Percentiles rank a stretch among this genome's conserved stretches.
Conservation (phyloP, 805 yeast species). For the Teunomyces pallodes region DNA sequence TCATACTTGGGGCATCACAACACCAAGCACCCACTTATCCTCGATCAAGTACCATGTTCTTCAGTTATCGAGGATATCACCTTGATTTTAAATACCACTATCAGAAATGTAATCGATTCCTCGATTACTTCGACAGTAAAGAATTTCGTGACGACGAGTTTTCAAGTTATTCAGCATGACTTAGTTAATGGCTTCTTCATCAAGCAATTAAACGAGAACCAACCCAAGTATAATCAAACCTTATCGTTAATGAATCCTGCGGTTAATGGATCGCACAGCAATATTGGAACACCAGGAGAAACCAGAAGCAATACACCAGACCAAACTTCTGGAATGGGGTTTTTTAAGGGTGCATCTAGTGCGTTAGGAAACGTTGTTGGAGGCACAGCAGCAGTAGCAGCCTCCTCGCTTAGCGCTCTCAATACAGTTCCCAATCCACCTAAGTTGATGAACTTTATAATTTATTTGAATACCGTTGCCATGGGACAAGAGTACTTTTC, state of each 20-base stretch:
- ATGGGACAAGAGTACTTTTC: constrained; percentile 57
- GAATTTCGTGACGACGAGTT: constrained; percentile 52
- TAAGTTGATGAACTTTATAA: constrained; percentile 56
- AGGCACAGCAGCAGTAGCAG: constrained; percentile 22
- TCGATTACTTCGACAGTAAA: constrained; percentile 62
- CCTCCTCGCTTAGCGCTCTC: constrained; percentile 11
- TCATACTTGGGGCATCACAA: background rate
- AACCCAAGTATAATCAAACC: constrained; percentile 38
- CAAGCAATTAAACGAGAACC: constrained; percentile 35
- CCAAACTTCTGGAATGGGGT: constrained; percentile 22
- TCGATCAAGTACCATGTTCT: constrained; percentile 65
- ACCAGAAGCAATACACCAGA: constrained; percentile 32
- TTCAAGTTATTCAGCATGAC: constrained; percentile 61
- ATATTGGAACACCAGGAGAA: constrained; percentile 18
- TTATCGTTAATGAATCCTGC: constrained; percentile 18
- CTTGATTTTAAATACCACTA: constrained; percentile 64
- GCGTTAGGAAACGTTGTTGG: constrained; percentile 44
- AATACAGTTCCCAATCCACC: constrained; percentile 34
- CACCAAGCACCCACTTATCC: background rate
- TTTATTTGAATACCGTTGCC: constrained; percentile 71
- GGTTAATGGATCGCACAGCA: constrained; percentile 8
- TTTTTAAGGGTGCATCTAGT: constrained; percentile 43
- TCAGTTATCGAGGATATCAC: constrained; percentile 86
- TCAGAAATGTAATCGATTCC: constrained; percentile 65
- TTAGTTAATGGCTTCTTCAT: constrained; percentile 51